phyloP scores from a whole-genome alignment of 2,329 filamentous ascomycete genomes.

The Trichoderma aggressivum region DNA sequence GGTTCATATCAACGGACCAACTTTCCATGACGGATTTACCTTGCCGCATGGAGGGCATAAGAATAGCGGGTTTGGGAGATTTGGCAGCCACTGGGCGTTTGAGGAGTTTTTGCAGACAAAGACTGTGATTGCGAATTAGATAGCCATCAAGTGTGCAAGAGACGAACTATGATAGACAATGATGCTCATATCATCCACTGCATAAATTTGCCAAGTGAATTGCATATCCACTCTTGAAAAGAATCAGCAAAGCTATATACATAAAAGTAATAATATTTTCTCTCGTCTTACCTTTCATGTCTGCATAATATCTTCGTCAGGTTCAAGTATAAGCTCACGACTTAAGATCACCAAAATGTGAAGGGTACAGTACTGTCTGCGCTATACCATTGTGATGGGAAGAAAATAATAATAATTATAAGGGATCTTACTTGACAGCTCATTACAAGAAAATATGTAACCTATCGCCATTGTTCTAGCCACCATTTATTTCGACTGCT shows the following conservation, averaged over 20 bases:
- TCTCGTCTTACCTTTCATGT: not conserved
- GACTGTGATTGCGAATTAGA: conserved; percentile 12
- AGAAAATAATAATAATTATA: not conserved
- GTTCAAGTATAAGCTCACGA: not conserved
- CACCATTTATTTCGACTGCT: not conserved
- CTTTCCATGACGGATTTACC: conserved; percentile 24
- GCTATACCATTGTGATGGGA: not conserved
- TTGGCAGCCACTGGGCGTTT: conserved; percentile 21
- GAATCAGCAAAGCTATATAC: not conserved
- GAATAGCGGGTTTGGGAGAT: conserved; percentile 26
- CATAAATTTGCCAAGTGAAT: not conserved
- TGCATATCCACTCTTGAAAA: not conserved
- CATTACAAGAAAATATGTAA: not conserved
- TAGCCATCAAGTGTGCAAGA: not conserved
- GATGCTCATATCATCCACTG: not conserved
- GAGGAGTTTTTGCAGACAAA: conserved; percentile 18
- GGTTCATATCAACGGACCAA: conserved; percentile 24
- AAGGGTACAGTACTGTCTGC: rapidly evolving
- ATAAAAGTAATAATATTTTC: not conserved
- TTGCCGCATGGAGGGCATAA: conserved; percentile 26
- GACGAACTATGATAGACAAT: not conserved
- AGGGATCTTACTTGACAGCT: not conserved
- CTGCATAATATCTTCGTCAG: not conserved
- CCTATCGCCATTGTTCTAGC: not conserved
- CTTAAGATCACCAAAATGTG: not conserved